phyloP scores from a whole-genome alignment of 768 basidiomycete genomes.

The Pisolithus sp. region DNA sequence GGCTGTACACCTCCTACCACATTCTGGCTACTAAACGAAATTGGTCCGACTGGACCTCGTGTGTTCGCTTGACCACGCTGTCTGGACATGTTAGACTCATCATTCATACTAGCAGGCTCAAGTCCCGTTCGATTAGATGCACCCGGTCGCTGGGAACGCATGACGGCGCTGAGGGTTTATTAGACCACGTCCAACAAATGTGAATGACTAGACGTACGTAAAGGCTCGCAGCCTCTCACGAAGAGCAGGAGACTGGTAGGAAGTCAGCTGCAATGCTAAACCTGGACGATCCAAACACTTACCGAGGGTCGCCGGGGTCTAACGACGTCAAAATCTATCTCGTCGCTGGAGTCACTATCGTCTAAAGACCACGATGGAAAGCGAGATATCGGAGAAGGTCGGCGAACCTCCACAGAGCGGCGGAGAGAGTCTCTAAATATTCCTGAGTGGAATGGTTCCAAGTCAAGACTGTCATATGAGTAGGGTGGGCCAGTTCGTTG shows the following conservation, averaged over 20 bases:
- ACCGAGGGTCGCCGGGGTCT: neutral
- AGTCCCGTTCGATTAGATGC: neutral
- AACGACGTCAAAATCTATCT: neutral
- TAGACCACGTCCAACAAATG: neutral
- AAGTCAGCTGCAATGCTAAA: neutral
- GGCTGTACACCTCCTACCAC: neutral
- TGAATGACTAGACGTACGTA: neutral
- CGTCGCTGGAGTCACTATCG: conserved; percentile 1
- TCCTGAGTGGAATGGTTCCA: conserved; percentile 26
- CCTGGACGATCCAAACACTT: neutral
- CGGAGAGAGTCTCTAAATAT: conserved; percentile 28
- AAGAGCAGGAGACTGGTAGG: neutral
- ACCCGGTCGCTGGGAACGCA: neutral
- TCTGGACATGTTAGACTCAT: neutral
- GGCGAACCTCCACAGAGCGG: conserved; percentile 21
- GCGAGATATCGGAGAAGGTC: conserved; percentile 7
- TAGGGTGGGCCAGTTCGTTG: conserved; percentile 10
- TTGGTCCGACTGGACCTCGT: neutral
- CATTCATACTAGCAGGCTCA: neutral
- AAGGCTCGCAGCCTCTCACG: neutral
- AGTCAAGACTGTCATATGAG: conserved; percentile 26
- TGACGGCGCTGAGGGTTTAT: neutral
- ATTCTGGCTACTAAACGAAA: neutral
- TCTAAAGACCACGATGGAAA: neutral
- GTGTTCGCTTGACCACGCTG: neutral